These are phyloP conservation scores for Kitagawia praeruptora DNA, from an alignment of 129 eudicot species.

Conservation along the genomic window DNA sequence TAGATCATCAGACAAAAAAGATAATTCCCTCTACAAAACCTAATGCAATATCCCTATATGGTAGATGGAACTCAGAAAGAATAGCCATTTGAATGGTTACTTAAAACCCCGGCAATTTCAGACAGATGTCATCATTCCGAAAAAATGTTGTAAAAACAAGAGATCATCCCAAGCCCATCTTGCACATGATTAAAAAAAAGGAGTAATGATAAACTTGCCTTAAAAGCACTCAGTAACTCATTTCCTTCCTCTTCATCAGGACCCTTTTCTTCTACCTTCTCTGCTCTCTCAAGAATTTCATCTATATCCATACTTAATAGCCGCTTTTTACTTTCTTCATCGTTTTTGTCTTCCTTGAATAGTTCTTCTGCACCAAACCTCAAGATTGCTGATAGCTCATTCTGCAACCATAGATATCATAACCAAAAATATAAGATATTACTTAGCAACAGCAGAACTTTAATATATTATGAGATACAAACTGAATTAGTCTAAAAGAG, in stretches of 20 bases:
- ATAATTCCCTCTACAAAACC: neutral
- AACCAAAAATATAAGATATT: neutral
- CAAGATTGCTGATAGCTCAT: constrained; percentile 95
- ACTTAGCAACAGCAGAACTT: neutral
- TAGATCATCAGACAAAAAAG: neutral
- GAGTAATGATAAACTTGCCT: constrained; percentile 39
- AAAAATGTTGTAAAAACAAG: no score
- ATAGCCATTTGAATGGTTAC: neutral
- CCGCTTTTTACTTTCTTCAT: constrained; percentile 92
- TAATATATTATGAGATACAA: neutral
- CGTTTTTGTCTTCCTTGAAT: constrained; percentile 89
- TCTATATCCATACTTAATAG: constrained; percentile 89
- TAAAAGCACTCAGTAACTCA: constrained; percentile 83
- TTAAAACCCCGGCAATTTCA: neutral
- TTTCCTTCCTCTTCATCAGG: constrained; percentile 55
- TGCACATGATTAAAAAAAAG: no score
- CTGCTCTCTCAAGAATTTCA: constrained; percentile 98
- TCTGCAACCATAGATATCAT: constrained; percentile 36
- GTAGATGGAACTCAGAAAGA: neutral
- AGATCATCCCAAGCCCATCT: no score
- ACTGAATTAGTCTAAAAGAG: neutral
- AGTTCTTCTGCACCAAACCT: constrained; percentile 99
- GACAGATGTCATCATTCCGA: no score
- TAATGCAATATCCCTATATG: neutral
- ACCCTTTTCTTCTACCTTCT: constrained; percentile 81